Percentiles rank a stretch among this genome's conserved stretches.
phyloP scores from a whole-genome alignment of 2,329 filamentous ascomycete species.

The Nemania sp. region DNA sequence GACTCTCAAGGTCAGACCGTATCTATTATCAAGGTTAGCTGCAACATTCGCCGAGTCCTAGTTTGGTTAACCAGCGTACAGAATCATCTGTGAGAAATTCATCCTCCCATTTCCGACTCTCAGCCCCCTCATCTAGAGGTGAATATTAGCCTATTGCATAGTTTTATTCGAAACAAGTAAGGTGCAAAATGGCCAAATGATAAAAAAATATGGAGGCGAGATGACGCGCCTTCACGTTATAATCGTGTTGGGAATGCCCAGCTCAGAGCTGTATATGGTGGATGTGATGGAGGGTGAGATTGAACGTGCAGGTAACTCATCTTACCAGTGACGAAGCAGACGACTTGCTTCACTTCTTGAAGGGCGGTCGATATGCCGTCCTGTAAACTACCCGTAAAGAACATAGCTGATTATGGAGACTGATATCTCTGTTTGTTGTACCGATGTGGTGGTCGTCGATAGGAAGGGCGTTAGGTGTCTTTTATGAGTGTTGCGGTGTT shows the following conservation, averaged over 20 bases:
- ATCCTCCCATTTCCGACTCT: conserved; percentile 79
- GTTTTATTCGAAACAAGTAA: no score
- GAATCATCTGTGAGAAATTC: conserved; percentile 71
- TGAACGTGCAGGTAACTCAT: not conserved
- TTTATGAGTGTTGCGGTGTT: conserved; percentile 15
- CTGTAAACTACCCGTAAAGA: conserved; percentile 83
- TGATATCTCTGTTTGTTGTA: conserved; percentile 5
- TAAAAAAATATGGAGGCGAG: not conserved
- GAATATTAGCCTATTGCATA: conserved; percentile 17
- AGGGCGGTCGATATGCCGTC: conserved; percentile 83
- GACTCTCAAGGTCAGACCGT: conserved; percentile 66
- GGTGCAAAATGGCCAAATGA: not conserved
- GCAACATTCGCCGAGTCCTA: conserved; percentile 11
- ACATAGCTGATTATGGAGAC: conserved; percentile 67
- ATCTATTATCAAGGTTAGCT: conserved; percentile 57
- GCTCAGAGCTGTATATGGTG: not conserved
- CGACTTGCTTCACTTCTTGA: conserved; percentile 79
- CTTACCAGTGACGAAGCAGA: conserved; percentile 85
- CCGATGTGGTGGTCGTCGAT: not conserved
- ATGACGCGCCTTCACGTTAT: not conserved
- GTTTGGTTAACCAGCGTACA: conserved; percentile 56
- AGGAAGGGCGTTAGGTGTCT: conserved; percentile 25
- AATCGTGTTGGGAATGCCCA: not conserved
- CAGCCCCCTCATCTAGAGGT: conserved; percentile 72
- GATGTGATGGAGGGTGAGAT: not conserved